Evolutionary conservation across 129 eudicot genomes (phyloP).

Genomic region (Daucus carota): DNA sequence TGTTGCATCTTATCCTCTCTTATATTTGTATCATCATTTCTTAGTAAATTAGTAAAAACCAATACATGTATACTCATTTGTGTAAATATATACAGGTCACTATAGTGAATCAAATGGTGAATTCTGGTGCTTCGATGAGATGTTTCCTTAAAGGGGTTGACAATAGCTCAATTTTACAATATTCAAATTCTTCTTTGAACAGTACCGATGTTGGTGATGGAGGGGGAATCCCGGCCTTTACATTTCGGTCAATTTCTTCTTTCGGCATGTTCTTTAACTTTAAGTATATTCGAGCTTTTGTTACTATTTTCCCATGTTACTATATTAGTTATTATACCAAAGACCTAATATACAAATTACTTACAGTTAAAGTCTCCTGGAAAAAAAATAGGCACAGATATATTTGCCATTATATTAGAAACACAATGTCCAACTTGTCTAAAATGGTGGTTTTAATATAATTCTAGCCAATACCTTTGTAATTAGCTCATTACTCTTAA

Average conservation of each 20-base stretch:
- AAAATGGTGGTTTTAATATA: neutral
- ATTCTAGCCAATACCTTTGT: neutral
- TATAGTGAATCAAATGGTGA: constrained; percentile 50
- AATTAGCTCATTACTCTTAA: neutral
- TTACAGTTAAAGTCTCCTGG: neutral
- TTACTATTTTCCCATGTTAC: neutral
- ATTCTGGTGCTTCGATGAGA: constrained; percentile 49
- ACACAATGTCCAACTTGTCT: neutral
- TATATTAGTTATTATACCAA: neutral
- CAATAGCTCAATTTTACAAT: constrained; percentile 55
- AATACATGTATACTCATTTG: constrained; percentile 2
- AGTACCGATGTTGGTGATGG: constrained; percentile 67
- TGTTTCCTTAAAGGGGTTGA: constrained; percentile 47
- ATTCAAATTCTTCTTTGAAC: constrained; percentile 35
- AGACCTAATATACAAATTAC: neutral
- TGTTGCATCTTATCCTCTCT: no score
- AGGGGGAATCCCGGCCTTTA: constrained; percentile 73
- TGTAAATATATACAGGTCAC: constrained; percentile 44
- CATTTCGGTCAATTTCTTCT: constrained; percentile 48
- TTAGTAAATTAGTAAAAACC: neutral
- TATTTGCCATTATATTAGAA: neutral
- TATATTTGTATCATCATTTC: no score
- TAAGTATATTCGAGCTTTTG: neutral
- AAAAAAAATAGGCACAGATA: neutral
- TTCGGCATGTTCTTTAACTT: constrained; percentile 47